Evolutionary conservation across 345 rosid species (phyloP), one percentile per base, ranked within the genome.

Genomic region (Sonneratia caseolaris): DNA sequence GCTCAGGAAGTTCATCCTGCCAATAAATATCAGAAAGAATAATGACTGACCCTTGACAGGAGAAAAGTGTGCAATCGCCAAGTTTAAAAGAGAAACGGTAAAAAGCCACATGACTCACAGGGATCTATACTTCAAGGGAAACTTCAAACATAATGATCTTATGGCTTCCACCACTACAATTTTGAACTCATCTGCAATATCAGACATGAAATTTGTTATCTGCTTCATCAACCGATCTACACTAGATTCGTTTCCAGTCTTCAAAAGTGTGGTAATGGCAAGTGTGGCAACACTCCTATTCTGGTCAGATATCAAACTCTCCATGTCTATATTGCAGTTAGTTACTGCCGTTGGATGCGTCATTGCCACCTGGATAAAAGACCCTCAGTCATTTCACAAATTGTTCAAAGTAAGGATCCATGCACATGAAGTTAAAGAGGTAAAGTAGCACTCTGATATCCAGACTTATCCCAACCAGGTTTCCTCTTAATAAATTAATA

Each of bases 1-100:
- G 96, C 99, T 95, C 76, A 95, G 82, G 78, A 95, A 95, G 84
- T 91, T 95, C 99, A 95, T 95, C 86, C 99, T 95, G 82, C 57
- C 77, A 69, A 80, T 43, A 81, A 79, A 73, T 37, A 66, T 27
- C 19, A 35, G 13, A 62, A 42, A 62, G 37, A 62, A 32, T 62
- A 24, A 35, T 32, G 37, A 13, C 18, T 57, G 8, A 38, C 66
- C 64, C n/a, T 8, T 19, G 49, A 21, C 27, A 5, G 36, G 43
- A 42, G 56, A 55, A 21, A 38, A 32, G 36, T n/a, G 45, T 4
- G 45, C 45, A 42, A 42, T 42, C 51, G 6, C 22, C 13, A 47
- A 47, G 13, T 55, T 55, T 7, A 47, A 47, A 13, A 13, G 51
- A 47, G 51, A 47, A 47, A 47, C 8, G 9, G 43, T 8, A 55